Evolutionary conservation across 1,139 yeast genomes (phyloP).

Genomic region (Debaryomycetaceae sp.): DNA sequence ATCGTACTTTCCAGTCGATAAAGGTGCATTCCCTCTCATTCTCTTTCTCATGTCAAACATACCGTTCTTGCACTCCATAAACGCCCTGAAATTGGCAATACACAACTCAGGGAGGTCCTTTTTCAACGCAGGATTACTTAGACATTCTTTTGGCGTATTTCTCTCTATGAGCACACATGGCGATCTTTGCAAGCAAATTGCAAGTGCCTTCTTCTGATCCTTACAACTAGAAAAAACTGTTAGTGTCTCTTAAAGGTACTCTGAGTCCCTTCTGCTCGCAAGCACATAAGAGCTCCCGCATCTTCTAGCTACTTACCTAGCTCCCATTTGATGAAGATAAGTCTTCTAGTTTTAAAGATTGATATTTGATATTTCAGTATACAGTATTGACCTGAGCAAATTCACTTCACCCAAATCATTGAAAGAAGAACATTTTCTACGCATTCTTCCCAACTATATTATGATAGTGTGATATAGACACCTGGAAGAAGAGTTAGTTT

Average conservation of each 20-base stretch:
- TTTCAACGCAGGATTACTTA: slow-evolving; percentile 74
- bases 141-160: slow-evolving; percentile 84
- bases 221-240: slow-evolving; percentile 72
- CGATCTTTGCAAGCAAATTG: slow-evolving; percentile 90
- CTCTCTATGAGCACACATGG: slow-evolving; percentile 93
- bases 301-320: slow-evolving; percentile 24
- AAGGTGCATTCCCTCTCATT: slow-evolving; percentile 90
- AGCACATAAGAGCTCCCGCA: background rate
- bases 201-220: slow-evolving; percentile 90
- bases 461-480: background rate
- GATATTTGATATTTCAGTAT: background rate
- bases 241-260: slow-evolving; percentile 2
- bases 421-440: background rate
- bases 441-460: background rate
- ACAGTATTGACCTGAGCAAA: background rate
- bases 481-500: background rate
- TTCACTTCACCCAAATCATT: background rate
- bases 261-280: background rate
- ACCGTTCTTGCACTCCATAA: slow-evolving; percentile 84
- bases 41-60: slow-evolving; percentile 87
- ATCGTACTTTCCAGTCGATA: slow-evolving; percentile 89
- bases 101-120: slow-evolving; percentile 85
- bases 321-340: slow-evolving; percentile 20
- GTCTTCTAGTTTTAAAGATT: background rate
- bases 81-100: slow-evolving; percentile 77